Conservation (phyloP, 2,329 filamentous ascomycete species). For the Cercospora nicotianae region DNA sequence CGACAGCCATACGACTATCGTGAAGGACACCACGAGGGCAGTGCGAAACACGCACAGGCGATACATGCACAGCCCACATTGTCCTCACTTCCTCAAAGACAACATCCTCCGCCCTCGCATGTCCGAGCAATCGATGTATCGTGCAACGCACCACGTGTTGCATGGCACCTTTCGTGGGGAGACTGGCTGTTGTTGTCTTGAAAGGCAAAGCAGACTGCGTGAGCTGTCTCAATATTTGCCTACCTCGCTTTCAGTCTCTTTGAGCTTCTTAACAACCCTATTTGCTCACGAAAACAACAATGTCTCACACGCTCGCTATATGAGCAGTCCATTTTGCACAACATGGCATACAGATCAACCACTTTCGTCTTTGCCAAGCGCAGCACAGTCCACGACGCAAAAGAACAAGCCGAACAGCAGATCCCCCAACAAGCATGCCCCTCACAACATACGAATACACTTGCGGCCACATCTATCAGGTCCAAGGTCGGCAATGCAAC, state of each 20-base stretch:
- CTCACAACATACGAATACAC: constrained; percentile 29
- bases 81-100: not conserved
- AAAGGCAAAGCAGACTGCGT: not conserved
- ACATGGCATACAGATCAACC: not conserved
- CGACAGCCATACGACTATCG: not conserved
- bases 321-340: not conserved
- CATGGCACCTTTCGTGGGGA: not conserved
- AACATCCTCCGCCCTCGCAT: not conserved
- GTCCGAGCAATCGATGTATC: not conserved
- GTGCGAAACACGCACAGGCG: not conserved
- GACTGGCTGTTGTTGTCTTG: not conserved
- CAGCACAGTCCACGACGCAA: not conserved
- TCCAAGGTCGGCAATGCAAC: constrained; percentile 29
- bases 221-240: not conserved
- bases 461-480: constrained; percentile 28
- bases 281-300: not conserved
- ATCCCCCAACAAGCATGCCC: constrained; percentile 21
- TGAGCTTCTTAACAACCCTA: not conserved
- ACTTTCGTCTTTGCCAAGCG: not conserved
- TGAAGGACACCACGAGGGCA: not conserved
- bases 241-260: not conserved
- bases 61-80: not conserved
- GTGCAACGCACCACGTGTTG: constrained; percentile 6
- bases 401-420: not conserved
- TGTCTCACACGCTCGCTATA: not conserved